These are phyloP conservation scores for Geranium incanum DNA, from an alignment of 441 rosid genomes.

Conservation along the genomic window DNA sequence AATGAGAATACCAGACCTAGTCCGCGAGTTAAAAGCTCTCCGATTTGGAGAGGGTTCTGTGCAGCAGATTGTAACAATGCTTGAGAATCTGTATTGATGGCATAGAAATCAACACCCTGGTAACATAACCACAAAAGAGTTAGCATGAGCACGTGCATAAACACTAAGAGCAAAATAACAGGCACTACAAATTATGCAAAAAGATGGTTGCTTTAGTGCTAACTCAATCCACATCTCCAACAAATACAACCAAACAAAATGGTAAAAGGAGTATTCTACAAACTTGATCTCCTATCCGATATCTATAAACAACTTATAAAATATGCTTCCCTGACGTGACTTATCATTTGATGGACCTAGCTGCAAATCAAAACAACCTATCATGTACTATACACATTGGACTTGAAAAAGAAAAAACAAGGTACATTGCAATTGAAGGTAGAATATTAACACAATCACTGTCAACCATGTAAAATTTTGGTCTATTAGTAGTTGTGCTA, in stretches of 20 bases:
- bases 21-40: constrained; percentile 95
- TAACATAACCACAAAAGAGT: constrained; percentile 17
- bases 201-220: no score
- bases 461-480: background rate
- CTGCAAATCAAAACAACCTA: background rate
- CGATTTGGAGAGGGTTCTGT: constrained; percentile 78
- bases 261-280: background rate
- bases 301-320: background rate
- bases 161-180: background rate
- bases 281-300: background rate
- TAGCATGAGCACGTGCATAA: background rate
- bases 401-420: background rate
- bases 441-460: no score
- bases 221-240: no score
- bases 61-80: constrained; percentile 84
- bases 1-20: constrained; percentile 42
- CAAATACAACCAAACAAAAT: background rate
- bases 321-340: background rate
- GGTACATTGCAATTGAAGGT: background rate
- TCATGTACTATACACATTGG: background rate
- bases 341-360: background rate
- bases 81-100: constrained; percentile 90
- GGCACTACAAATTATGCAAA: no score
- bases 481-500: background rate
- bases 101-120: constrained; percentile 86